A percentile compares a stretch with the other conserved stretches of the same genome.
Evolutionary conservation across 139 green algal genomes (phyloP).

Genomic region (Tetraselmis striata): DNA sequence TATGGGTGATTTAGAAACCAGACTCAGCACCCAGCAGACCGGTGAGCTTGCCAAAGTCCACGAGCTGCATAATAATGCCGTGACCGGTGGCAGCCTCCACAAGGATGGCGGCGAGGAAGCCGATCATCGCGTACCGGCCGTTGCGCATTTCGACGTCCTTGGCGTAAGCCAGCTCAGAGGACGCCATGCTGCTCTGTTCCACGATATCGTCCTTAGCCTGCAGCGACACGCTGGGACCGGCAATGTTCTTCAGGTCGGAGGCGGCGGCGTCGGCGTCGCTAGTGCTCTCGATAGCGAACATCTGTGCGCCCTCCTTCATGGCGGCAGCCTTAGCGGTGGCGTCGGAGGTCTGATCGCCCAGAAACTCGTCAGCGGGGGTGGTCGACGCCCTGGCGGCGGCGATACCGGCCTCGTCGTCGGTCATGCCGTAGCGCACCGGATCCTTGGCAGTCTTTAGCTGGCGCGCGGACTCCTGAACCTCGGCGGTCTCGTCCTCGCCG

Average conservation of each 20-base stretch:
- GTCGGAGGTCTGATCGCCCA: background rate
- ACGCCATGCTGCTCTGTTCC: slow-evolving; percentile 10
- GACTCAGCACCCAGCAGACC: slow-evolving; percentile 43
- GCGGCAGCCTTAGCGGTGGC: background rate
- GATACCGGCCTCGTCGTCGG: slow-evolving; percentile 19
- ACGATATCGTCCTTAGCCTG: slow-evolving; percentile 19
- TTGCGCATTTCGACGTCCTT: slow-evolving; percentile 28
- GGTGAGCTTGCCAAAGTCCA: slow-evolving; percentile 39
- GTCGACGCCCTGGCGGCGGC: background rate
- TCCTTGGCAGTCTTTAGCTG: background rate
- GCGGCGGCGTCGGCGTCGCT: slow-evolving; percentile 19
- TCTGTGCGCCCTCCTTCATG: slow-evolving; percentile 6
- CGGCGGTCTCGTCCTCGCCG: background rate
- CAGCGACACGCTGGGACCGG: slow-evolving; percentile 22
- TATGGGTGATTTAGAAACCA: slow-evolving; percentile 45
- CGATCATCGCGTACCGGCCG: slow-evolving; percentile 45
- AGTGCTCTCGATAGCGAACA: background rate
- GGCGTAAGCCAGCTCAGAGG: slow-evolving; percentile 26
- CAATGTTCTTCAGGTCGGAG: background rate
- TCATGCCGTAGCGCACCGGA: background rate
- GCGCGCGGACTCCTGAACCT: background rate
- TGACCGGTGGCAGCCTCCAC: slow-evolving; percentile 56
- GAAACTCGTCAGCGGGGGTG: slow-evolving; percentile 31
- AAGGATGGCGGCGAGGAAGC: slow-evolving; percentile 52
- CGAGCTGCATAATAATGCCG: slow-evolving; percentile 55